These are phyloP conservation scores for Penicillium macrosclerotiorum DNA, from an alignment of 495 filamentous ascomycete genomes.

Conservation along the genomic window DNA sequence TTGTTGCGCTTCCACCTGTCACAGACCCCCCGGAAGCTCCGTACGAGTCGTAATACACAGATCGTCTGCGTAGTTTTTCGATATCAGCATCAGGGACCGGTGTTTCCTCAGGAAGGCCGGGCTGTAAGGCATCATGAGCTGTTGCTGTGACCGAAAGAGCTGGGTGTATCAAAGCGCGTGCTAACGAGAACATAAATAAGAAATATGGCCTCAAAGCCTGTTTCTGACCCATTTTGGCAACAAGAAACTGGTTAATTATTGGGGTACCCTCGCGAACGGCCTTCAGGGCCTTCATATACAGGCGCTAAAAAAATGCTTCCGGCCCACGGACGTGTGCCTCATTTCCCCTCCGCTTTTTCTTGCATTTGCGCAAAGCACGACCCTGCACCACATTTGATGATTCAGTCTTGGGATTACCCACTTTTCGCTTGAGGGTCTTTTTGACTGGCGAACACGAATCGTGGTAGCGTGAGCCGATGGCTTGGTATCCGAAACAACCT, in stretches of 20 bases:
- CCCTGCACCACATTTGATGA: too few species aligned
- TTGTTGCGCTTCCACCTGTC: background rate
- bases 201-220: background rate
- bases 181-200: background rate
- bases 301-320: too few species aligned
- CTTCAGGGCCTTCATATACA: slow-evolving; percentile 1
- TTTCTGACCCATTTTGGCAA: background rate
- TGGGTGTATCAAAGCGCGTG: background rate
- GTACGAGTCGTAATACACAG: background rate
- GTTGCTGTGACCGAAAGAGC: background rate
- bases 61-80: background rate
- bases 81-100: background rate
- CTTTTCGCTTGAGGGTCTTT: background rate
- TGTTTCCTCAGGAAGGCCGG: slow-evolving; percentile 2
- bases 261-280: background rate
- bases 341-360: too few species aligned
- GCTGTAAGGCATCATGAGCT: slow-evolving; percentile 2
- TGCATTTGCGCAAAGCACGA: too few species aligned
- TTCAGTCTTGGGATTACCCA: background rate
- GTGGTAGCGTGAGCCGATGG: slow-evolving; percentile 1
- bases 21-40: background rate
- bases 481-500: background rate
- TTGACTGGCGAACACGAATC: background rate
- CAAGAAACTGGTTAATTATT: background rate
- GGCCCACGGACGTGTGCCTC: too few species aligned